Evolutionary conservation across 2,329 filamentous ascomycete genomes (phyloP), one percentile per base, ranked within the genome.

Genomic region (Apiospora hydei): DNA sequence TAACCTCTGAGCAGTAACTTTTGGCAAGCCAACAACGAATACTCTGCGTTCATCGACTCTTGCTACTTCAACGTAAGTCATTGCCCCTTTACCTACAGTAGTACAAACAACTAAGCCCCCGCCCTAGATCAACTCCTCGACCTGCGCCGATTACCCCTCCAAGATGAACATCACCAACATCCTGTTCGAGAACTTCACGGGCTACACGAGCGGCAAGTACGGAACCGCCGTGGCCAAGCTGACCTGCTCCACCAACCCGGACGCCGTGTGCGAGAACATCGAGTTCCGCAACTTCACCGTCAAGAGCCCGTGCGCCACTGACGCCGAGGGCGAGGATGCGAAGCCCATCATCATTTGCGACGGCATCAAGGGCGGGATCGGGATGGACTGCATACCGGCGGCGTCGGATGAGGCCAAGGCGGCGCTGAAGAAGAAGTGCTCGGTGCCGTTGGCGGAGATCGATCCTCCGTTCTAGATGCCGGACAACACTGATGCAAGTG

Each of bases 161-260:
- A 82, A 83, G 10, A 88, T 91, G 75, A 87, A 91, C 75, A 86
- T 91, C 71, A 88, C 86, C 38, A 87, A 91, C 76, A 85, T 91
- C 44, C 82, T 81, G 0, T 91, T 91, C 73, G 83, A 89, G 76
- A 90, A 90, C 76, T 86, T 91, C 73, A 84, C 84, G 0, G 89
- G 89, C 0, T 86, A 85, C 26, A 88, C 86, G 1, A 89, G 86
- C 21, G 89, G 89, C 0, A 86, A 87, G 74, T 84, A 89, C 68
- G 88, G 88, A 0, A 84, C 84, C 26, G 85, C 86, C 2, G 87
- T 90, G 1, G 89, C 86, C 0, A 84, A 85, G 66, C 78, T 91
- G 72, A 86, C 85, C 0, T 91, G 89, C 77, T 88, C 86, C 21
- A 86, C 86, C 0, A 88, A 80, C 73, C 79, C 82, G 34, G 76